Conservation (phyloP, 2,329 filamentous ascomycete genomes). For the Periconia sp. region DNA sequence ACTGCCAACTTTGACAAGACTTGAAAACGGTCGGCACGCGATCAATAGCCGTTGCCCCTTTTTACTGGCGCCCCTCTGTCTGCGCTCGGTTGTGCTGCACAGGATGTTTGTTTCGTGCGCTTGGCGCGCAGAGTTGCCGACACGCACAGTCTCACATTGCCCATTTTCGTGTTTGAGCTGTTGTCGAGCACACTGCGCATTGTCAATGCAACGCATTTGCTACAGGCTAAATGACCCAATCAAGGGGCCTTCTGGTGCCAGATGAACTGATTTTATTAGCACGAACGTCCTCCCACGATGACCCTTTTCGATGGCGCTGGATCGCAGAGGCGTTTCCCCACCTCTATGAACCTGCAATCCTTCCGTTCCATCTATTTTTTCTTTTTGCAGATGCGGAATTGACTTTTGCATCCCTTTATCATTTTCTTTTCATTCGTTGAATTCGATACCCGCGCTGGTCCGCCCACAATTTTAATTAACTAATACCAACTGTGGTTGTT, state of each 20-base stretch:
- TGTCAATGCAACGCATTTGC: constrained; percentile 3
- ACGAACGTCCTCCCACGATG: not conserved
- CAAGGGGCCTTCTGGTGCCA: not conserved
- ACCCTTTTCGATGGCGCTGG: not conserved
- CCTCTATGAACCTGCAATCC: not conserved
- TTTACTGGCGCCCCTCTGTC: not conserved
- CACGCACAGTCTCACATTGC: constrained; percentile 1
- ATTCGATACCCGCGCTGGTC: constrained; percentile 11
- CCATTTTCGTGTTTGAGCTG: constrained; percentile 1
- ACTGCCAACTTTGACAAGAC: no score
- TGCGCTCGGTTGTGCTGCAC: not conserved
- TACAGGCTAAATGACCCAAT: constrained; percentile 4
- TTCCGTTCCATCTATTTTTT: not conserved
- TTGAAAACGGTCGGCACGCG: no score
- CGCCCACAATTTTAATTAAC: constrained; percentile 12
- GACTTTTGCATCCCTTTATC: not conserved
- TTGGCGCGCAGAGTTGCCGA: not conserved
- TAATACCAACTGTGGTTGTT: constrained; percentile 5
- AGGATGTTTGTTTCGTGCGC: constrained; percentile 3
- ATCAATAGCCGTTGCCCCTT: no score
- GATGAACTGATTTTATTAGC: not conserved
- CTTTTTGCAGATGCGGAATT: not conserved
- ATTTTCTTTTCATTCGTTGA: constrained; percentile 3
- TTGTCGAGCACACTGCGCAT: not conserved
- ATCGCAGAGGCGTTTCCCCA: not conserved